Percentiles rank a stretch among this genome's conserved stretches.
Evolutionary conservation across 1,284 basidiomycete genomes (phyloP).

Genomic region (Veloboletus limbatus): DNA sequence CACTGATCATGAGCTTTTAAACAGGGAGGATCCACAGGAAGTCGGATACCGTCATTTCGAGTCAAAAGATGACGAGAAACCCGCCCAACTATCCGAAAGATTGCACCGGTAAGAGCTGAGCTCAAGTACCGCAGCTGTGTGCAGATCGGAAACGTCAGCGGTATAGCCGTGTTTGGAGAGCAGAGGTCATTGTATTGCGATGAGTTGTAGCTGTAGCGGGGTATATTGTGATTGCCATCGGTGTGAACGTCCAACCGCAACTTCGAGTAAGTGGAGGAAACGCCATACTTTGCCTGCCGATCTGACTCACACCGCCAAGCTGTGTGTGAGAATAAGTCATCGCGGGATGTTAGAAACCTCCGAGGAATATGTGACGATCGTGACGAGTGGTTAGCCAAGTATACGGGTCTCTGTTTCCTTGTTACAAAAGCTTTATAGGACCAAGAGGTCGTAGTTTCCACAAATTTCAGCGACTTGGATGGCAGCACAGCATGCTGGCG

Average conservation of each 20-base stretch:
- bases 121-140: conserved; percentile 25
- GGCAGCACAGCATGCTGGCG: conserved; percentile 14
- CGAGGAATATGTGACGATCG: conserved; percentile 7
- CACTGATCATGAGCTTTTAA: conserved; percentile 23
- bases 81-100: conserved; percentile 3
- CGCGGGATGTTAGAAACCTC: conserved; percentile 13
- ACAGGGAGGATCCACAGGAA: conserved; percentile 26
- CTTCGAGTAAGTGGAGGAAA: conserved; percentile 19
- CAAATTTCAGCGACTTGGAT: background rate
- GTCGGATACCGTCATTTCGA: conserved; percentile 23
- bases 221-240: conserved; percentile 22
- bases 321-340: conserved; percentile 33
- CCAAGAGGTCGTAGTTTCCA: background rate
- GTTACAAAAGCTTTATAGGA: background rate
- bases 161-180: conserved; percentile 22
- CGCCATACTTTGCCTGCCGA: conserved; percentile 31
- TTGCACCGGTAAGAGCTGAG: conserved; percentile 8
- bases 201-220: conserved; percentile 19
- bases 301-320: conserved; percentile 31
- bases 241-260: conserved; percentile 18
- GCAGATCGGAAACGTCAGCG: conserved; percentile 4
- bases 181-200: conserved; percentile 8
- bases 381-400: conserved; percentile 1
- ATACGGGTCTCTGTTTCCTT: background rate
- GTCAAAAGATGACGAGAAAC: conserved; percentile 27